phyloP scores from a whole-genome alignment of 2,329 filamentous ascomycete species.

The Exophiala dermatitidis region DNA sequence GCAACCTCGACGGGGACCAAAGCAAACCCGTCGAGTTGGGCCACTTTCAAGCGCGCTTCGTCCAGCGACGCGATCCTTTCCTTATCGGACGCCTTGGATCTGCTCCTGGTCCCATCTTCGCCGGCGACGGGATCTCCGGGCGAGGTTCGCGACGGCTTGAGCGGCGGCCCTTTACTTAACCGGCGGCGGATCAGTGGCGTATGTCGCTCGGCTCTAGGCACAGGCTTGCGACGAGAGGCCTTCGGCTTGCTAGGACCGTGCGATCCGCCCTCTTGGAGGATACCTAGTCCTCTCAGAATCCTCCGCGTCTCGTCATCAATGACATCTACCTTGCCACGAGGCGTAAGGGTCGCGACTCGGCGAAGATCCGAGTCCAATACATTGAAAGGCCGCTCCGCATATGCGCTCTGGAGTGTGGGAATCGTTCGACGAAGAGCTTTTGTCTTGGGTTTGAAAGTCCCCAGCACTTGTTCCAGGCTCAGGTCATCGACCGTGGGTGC shows the following conservation, averaged over 20 bases:
- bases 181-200: not conserved
- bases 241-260: not conserved
- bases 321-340: not conserved
- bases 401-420: slow-evolving; percentile 2
- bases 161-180: not conserved
- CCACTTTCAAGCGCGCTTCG: slow-evolving; percentile 7
- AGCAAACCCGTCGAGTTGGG: slow-evolving; percentile 33
- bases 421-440: not conserved
- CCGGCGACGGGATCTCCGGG: not conserved
- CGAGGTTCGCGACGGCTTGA: not conserved
- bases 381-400: slow-evolving; percentile 2
- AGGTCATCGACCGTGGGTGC: not conserved
- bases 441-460: not conserved
- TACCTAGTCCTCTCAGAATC: not conserved
- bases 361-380: slow-evolving; percentile 10
- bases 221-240: not conserved
- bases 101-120: not conserved
- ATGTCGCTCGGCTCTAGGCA: not conserved
- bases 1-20: slow-evolving; percentile 44
- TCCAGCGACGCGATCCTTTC: slow-evolving; percentile 3
- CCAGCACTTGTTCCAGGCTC: slow-evolving; percentile 5
- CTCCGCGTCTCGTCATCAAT: not conserved
- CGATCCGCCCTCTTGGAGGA: not conserved
- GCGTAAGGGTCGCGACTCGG: not conserved
- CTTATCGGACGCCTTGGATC: not conserved